Evolutionary conservation across 2,329 filamentous ascomycete species (phyloP).

Genomic region (Xylaria sp.): DNA sequence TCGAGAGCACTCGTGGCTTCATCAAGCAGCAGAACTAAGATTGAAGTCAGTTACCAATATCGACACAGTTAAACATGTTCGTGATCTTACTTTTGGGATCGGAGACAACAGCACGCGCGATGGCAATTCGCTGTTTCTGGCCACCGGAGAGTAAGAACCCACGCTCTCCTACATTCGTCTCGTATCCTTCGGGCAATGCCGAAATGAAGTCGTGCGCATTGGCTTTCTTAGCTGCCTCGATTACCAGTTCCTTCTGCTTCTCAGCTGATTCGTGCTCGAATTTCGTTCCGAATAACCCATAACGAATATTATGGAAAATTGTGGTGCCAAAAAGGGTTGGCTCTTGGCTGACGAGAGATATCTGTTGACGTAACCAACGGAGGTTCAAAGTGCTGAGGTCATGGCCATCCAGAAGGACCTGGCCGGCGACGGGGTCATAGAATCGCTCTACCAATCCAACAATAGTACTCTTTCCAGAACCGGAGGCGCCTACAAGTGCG

Average conservation of each 20-base stretch:
- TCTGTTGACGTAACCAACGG: slow-evolving; percentile 90
- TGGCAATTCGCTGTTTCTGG: slow-evolving; percentile 96
- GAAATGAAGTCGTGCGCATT: slow-evolving; percentile 95
- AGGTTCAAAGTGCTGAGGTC: slow-evolving; percentile 86
- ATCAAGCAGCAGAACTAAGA: slow-evolving; percentile 81
- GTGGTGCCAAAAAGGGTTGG: slow-evolving; percentile 90
- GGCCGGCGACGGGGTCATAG: slow-evolving; percentile 86
- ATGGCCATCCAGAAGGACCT: slow-evolving; percentile 82
- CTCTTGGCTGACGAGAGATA: slow-evolving; percentile 93
- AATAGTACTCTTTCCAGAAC: slow-evolving; percentile 94
- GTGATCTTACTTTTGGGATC: slow-evolving; percentile 76
- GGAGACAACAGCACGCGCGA: slow-evolving; percentile 88
- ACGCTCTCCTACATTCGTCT: slow-evolving; percentile 95
- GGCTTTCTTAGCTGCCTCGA: slow-evolving; percentile 86
- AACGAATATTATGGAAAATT: slow-evolving; percentile 89
- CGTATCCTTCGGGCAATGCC: slow-evolving; percentile 84
- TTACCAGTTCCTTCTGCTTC: slow-evolving; percentile 75
- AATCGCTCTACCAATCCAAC: slow-evolving; percentile 94
- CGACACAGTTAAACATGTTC: neutral
- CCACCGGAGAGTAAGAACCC: slow-evolving; percentile 93
- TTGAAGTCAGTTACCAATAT: slow-evolving; percentile 19
- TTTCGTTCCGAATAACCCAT: slow-evolving; percentile 87
- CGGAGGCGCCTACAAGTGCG: slow-evolving; percentile 92
- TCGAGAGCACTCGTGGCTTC: slow-evolving; percentile 95
- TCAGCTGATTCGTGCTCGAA: slow-evolving; percentile 76